Base-by-base conservation (phyloP, 257 asterid species). In the Fraxinus pennsylvanica region DNA sequence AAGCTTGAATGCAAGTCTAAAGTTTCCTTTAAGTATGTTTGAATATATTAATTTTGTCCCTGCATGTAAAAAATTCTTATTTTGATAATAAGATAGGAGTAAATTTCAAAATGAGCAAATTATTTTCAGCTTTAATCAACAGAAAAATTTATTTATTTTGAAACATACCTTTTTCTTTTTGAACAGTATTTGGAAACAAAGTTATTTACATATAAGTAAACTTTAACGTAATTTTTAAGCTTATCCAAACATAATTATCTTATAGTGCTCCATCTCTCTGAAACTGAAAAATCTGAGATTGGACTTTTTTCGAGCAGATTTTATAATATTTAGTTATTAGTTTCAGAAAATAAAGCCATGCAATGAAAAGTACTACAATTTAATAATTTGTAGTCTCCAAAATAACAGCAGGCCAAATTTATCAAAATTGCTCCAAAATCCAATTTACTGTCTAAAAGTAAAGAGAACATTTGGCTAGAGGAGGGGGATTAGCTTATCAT, bases 381-480 rank as follows among this genome's bases (percentile, higher is more conserved):
- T 27, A 63, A 21, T 10, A 59, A 59, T 59, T 8, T 59, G 30
- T 21, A 59, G 29, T 21, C 2, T 59, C 32, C 29, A 59, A 59
- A 21, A 21, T n/a, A 59, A 25, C 0, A 27, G 19, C 36, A 63
- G 69, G 17, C 6, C 19, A 63, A 10, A 9, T 63, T 27, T 22
- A 25, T 63, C 36, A 12, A 61, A 22, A 10, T 22, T 63, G 69
- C 33, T 59, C 35, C 69, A 63, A 27, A 63, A 10, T 22, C 29
- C 69, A 63, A 25, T 17, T 22, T 25, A 61, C 9, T 0, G 8
- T 25, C 14, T 61, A 61, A 25, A 61, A 9, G 33, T 25, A 9
- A 21, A 59, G 68, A 61, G 12, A 69, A 59, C 72, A 72, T 1
- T 57, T 54, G 10, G 13, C 9, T 50, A 59, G 47, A 78, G 76